phyloP scores from a whole-genome alignment of 495 filamentous ascomycete genomes.

The Hypoxylon crocopeplum region DNA sequence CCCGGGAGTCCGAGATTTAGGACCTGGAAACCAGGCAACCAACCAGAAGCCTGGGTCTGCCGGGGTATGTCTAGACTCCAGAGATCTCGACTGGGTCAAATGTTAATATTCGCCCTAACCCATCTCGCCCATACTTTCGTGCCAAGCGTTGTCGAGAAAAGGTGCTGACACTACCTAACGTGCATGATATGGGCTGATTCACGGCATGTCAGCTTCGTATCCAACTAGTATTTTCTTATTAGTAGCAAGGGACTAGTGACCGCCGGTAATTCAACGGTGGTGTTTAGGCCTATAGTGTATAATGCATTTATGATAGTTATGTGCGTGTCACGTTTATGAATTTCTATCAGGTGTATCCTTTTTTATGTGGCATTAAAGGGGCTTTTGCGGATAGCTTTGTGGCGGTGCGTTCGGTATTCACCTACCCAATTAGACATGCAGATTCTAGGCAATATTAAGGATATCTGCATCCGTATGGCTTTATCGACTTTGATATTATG shows the following conservation, averaged over 20 bases:
- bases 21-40: constrained; percentile 27
- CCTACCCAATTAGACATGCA: background rate
- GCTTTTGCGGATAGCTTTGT: too few species aligned
- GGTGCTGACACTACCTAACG: too few species aligned
- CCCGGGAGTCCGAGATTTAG: constrained; percentile 14
- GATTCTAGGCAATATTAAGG: background rate
- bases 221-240: constrained; percentile 16
- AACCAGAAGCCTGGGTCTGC: constrained; percentile 9
- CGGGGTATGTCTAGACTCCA: background rate
- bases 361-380: too few species aligned
- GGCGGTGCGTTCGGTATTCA: background rate
- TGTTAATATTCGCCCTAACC: too few species aligned
- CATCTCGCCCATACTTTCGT: too few species aligned
- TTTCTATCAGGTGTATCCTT: too few species aligned
- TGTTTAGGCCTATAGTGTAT: too few species aligned
- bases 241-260: too few species aligned
- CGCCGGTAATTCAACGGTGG: too few species aligned
- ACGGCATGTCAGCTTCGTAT: constrained; percentile 20
- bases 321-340: too few species aligned
- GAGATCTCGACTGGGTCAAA: constrained; percentile 25
- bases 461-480: background rate
- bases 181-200: constrained; percentile 27
- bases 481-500: background rate
- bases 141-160: too few species aligned
- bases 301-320: background rate